Evolutionary conservation across 306 rosid species (phyloP).

Genomic region (Inga leiocalycina): DNA sequence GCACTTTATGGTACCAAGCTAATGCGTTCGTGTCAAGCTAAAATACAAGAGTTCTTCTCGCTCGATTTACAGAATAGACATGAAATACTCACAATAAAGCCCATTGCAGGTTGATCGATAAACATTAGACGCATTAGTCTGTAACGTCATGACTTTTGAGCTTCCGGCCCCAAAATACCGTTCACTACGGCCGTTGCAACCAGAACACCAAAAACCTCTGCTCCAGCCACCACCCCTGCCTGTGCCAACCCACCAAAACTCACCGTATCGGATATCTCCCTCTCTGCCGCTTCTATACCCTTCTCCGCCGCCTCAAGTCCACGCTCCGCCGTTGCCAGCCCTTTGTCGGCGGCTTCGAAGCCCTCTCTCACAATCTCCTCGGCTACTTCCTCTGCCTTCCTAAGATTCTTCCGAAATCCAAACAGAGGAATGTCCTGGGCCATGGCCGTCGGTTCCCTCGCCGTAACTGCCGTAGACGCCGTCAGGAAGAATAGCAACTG

Average conservation of each 20-base stretch:
- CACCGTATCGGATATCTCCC: constrained; percentile 30
- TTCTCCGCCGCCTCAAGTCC: constrained; percentile 56
- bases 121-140: not conserved
- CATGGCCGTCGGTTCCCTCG: constrained; percentile 43
- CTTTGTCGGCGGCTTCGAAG: constrained; percentile 73
- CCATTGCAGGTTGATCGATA: not conserved
- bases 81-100: not conserved
- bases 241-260: constrained; percentile 70
- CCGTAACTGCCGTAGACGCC: constrained; percentile 51
- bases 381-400: constrained; percentile 64
- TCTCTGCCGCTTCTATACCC: constrained; percentile 53
- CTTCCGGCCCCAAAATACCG: constrained; percentile 77
- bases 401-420: constrained; percentile 74
- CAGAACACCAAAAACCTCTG: constrained; percentile 68
- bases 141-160: constrained; percentile 41
- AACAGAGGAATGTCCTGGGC: constrained; percentile 74
- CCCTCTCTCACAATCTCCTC: constrained; percentile 83
- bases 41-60: not conserved
- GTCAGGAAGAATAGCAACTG: constrained; percentile 57
- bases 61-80: not conserved
- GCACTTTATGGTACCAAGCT: not conserved
- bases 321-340: constrained; percentile 58
- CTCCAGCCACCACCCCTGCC: constrained; percentile 81
- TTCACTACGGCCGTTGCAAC: constrained; percentile 77
- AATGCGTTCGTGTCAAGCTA: not conserved